Evolutionary conservation across 768 basidiomycete genomes (phyloP).

Genomic region (Suillus sp.): DNA sequence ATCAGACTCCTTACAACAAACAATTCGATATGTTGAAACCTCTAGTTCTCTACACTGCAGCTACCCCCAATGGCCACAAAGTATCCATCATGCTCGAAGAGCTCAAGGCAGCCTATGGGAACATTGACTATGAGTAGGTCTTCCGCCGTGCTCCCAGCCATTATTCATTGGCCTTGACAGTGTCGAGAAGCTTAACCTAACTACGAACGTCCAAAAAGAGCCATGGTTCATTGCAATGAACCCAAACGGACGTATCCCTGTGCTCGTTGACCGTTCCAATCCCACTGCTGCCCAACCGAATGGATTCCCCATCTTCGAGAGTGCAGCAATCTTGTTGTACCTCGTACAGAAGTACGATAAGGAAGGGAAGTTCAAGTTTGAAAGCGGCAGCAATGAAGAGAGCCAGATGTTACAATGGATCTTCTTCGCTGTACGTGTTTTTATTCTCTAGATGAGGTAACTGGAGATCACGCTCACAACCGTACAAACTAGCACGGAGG

Average conservation of each 20-base stretch:
- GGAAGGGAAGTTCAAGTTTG: constrained; percentile 69
- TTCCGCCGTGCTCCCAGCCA: neutral
- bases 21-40: constrained; percentile 25
- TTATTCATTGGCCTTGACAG: constrained; percentile 34
- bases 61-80: constrained; percentile 63
- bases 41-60: constrained; percentile 37
- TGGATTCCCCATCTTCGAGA: constrained; percentile 73
- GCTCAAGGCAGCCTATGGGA: constrained; percentile 54
- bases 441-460: neutral
- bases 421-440: constrained; percentile 65
- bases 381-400: constrained; percentile 58
- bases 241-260: constrained; percentile 75
- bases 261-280: constrained; percentile 60
- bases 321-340: constrained; percentile 82
- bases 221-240: constrained; percentile 77
- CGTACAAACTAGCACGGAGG: constrained; percentile 62
- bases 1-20: neutral
- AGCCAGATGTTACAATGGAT: constrained; percentile 85
- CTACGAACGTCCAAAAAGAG: constrained; percentile 76
- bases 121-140: constrained; percentile 53
- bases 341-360: constrained; percentile 81
- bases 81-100: constrained; percentile 63
- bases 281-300: constrained; percentile 29
- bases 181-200: constrained; percentile 55
- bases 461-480: constrained; percentile 2